Evolutionary conservation across 495 filamentous ascomycete species (phyloP), one percentile per base, ranked within the genome.

Genomic region (Hyaloscypha hepaticicola): DNA sequence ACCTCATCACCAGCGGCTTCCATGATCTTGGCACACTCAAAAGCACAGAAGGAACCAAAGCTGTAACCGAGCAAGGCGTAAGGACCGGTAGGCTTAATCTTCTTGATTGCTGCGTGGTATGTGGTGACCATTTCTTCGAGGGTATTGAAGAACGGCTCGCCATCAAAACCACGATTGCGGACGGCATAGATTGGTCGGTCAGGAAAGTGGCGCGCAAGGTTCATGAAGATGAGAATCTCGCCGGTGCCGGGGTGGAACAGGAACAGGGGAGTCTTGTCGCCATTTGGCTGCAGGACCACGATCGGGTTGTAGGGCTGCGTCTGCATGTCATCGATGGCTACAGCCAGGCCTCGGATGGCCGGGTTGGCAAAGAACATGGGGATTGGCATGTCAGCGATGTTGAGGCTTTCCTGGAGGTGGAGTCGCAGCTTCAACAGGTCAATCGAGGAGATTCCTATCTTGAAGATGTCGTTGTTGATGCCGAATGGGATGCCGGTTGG

Each of bases 11-110:
- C 69, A 16, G 31, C 29, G 5, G 29, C 56, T 22, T 82, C 74
- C 6, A 87, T 76, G 1, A 66, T 14, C 68, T 86, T 86, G 25
- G 75, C 69, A 3, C 81, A 66, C 63, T 87, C 85, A 34, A 85
- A 88, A 2, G 83, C 80, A 8, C 85, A 52, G 73, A 85, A 82
- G 0, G 66, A 63, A 9, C 85, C 85, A 63, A 77, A 83, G 0
- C 73, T 80, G 69, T 85, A 88, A 3, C 85, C 85, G 0, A 80
- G 80, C 2, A 88, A 61, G 5, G 80, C 78, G 65, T 88, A 87
- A 0, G 85, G 84, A 3, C 85, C 85, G 0, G 70, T 21, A 0
- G 83, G 83, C 67, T 87, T 83, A 3, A 62, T 58, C 24, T 55
- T 19, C 25, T 77, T 77, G 64, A 88, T 78, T 5, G 78, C 77